Evolutionary conservation across 108 stramenopile species (phyloP), one percentile per base, ranked within the genome.

Genomic region (Nitzschia sp.): DNA sequence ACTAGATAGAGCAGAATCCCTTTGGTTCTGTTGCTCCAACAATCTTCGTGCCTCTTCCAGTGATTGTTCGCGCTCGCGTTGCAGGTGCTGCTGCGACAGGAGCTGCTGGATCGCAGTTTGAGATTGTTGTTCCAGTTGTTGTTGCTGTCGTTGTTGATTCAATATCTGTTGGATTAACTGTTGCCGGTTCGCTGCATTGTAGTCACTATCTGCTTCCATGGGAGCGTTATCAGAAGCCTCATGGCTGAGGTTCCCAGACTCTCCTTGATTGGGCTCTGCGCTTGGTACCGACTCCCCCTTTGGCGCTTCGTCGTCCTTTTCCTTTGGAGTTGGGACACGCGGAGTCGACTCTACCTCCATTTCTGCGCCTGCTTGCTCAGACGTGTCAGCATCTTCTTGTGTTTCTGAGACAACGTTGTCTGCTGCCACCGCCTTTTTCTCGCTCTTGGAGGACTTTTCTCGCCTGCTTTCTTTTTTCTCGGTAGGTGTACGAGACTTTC

Each of bases 101-200:
- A 68, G 63, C 57, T 77, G 76, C n/a, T 77, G 76, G 26, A 68
- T 46, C 1, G 76, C 69, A 61, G 70, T 54, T n/a, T 71, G 76
- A 17, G 65, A 59, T 10, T 63, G 76, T 29, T 83, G 79, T 21
- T 70, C 53, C 58, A 67, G 60, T 48, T 64, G 67, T 25, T 77
- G 74, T 17, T 74, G 74, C 54, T 64, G 61, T 7, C 39, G 20
- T 48, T 72, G 65, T 19, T 68, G 66, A n/a, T 55, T 68, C 51
- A 71, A 26, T 20, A 71, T 17, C 29, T 71, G 70, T 37, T 60
- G n/a, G 15, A 71, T 61, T 20, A 60, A 39, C 26, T 39, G 51
- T 14, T 40, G 29, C 1, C 29, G 29, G 29, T 34, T 34, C 3
- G 29, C 29, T 3, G 29, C 1, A 34, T 34, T 34, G 5, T 34